Percentiles rank a stretch among this genome's conserved stretches.
Conservation (phyloP, 305 asterid species). For the Fraxinus ornus region DNA sequence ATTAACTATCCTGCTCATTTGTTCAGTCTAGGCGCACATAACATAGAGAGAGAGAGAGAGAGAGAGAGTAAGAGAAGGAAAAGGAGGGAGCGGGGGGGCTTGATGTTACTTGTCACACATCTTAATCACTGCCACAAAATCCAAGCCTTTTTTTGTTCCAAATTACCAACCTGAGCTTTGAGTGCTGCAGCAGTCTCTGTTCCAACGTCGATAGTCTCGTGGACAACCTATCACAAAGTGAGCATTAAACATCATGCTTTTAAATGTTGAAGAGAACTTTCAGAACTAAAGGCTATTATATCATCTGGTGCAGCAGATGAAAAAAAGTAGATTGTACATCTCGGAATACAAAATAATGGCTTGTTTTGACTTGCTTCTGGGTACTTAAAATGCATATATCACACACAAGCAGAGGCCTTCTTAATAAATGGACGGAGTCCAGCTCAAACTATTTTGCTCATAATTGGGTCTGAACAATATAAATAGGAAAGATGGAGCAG, state of each 20-base stretch:
- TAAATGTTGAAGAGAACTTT: constrained; percentile 17
- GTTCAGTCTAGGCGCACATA: constrained; percentile 66
- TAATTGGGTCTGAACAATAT: constrained; percentile 69
- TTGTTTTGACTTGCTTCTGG: not conserved
- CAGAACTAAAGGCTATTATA: constrained; percentile 5
- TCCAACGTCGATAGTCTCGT: constrained; percentile 78
- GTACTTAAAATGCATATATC: not conserved
- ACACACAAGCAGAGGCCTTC: constrained; percentile 51
- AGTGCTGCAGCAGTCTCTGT: constrained; percentile 95
- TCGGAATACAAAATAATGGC: not conserved
- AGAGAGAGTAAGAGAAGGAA: constrained; percentile 1
- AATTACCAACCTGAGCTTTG: constrained; percentile 86
- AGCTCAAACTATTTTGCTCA: constrained; percentile 89
- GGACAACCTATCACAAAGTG: constrained; percentile 70
- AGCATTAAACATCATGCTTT: constrained; percentile 26
- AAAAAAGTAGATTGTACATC: constrained; percentile 4
- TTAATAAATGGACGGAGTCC: constrained; percentile 88
- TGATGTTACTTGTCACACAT: constrained; percentile 20
- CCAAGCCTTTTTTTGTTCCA: constrained; percentile 19
- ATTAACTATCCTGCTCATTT: constrained; percentile 93
- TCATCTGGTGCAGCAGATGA: constrained; percentile 8
- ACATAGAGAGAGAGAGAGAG: constrained; percentile 11
- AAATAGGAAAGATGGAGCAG: not conserved
- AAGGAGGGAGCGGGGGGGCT: constrained; percentile 5
- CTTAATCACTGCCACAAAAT: constrained; percentile 19